Evolutionary conservation across 208 protist genomes (phyloP).

Genomic region (Trichomonas gallinae): DNA sequence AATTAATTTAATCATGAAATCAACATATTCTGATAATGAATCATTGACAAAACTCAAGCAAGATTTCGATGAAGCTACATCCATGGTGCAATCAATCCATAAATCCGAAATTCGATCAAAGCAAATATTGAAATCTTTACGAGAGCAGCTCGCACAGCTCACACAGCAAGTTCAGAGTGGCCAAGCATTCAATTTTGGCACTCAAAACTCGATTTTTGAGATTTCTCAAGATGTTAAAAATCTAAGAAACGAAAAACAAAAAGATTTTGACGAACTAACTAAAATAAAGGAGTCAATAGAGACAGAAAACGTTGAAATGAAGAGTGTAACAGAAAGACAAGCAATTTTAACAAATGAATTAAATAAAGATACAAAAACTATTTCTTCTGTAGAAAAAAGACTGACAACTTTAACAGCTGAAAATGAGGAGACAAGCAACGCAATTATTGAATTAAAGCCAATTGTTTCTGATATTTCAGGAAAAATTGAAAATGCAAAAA

Average conservation of each 20-base stretch:
- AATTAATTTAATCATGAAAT: neutral
- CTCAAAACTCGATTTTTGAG: neutral
- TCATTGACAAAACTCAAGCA: neutral
- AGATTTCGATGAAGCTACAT: neutral
- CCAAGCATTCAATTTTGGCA: neutral
- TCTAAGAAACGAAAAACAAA: neutral
- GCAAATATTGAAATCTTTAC: neutral
- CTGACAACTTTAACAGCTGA: neutral
- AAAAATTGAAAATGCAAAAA: neutral
- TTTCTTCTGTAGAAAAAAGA: neutral
- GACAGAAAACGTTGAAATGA: neutral
- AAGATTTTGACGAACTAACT: neutral
- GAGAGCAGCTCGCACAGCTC: neutral
- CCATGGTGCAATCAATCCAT: neutral
- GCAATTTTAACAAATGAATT: neutral
- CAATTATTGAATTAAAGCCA: neutral
- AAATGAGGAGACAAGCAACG: neutral
- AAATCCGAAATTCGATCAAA: neutral
- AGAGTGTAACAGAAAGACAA: neutral
- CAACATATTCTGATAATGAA: neutral
- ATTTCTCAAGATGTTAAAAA: neutral
- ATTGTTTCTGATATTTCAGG: neutral
- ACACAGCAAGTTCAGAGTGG: neutral
- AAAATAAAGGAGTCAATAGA: neutral
- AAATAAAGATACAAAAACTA: neutral